These are phyloP conservation scores for Calonectria fujianensis DNA, from an alignment of 2,329 filamentous ascomycete species.

Conservation along the genomic window DNA sequence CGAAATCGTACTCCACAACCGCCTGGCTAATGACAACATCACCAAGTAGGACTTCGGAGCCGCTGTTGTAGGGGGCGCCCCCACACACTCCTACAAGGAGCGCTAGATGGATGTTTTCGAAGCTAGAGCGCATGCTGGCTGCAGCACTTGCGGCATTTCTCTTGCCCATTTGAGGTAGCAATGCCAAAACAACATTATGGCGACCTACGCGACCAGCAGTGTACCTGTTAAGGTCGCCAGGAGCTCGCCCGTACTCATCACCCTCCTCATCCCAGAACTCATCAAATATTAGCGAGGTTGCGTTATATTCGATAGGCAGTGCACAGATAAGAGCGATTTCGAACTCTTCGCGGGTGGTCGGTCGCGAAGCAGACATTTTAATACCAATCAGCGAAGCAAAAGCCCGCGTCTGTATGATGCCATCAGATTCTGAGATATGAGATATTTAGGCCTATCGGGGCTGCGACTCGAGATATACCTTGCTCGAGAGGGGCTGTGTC, in stretches of 20 bases:
- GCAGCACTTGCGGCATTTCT: conserved; percentile 53
- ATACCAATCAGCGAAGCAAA: neutral
- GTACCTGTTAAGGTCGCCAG: conserved; percentile 45
- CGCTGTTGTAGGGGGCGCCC: conserved; percentile 53
- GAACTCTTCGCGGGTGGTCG: conserved; percentile 32
- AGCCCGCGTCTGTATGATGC: rapidly evolving
- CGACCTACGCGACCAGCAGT: conserved; percentile 53
- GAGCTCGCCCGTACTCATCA: conserved; percentile 2
- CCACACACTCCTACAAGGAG: conserved; percentile 64
- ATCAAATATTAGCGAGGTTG: conserved; percentile 9
- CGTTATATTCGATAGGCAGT: conserved; percentile 14
- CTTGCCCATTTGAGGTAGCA: conserved; percentile 55
- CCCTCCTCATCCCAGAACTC: conserved; percentile 33
- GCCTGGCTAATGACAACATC: conserved; percentile 58
- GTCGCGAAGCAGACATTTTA: neutral
- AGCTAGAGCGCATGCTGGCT: conserved; percentile 58
- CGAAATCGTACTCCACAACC: conserved; percentile 57
- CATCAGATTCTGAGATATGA: neutral
- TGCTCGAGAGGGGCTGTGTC: neutral
- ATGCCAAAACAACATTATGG: conserved; percentile 55
- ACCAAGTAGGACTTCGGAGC: conserved; percentile 54
- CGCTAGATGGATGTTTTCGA: conserved; percentile 55
- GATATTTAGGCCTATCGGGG: neutral
- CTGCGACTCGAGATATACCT: neutral
- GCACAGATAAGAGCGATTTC: conserved; percentile 43